Evolutionary conservation across 2,329 filamentous ascomycete species (phyloP).

Genomic region (Claviceps purpurea): DNA sequence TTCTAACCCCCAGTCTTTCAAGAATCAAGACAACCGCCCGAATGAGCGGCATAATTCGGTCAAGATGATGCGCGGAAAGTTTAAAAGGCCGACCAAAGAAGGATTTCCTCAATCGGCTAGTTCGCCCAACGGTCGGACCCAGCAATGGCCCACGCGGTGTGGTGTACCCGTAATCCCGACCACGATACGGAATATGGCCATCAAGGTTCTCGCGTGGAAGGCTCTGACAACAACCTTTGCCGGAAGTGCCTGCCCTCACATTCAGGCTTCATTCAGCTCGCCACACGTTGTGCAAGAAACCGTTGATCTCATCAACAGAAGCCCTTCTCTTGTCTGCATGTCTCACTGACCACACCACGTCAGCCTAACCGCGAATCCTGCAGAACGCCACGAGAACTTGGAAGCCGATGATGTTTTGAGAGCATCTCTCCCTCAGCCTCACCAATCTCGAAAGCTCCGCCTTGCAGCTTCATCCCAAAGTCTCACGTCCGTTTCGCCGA

Average conservation of each 20-base stretch:
- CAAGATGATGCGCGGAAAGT: not conserved
- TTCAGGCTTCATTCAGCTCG: too few relatives aligned
- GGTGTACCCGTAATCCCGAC: too few relatives aligned
- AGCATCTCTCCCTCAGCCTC: not conserved
- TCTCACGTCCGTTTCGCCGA: not conserved
- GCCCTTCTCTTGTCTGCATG: not conserved
- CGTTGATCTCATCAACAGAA: too few relatives aligned
- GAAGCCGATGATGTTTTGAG: not conserved
- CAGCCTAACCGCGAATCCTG: not conserved
- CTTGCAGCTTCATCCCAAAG: not conserved
- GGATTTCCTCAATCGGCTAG: not conserved
- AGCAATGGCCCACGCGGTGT: not conserved
- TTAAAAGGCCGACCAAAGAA: not conserved
- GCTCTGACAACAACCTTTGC: not conserved
- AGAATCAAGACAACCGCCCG: too few relatives aligned
- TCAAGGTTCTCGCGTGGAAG: constrained; percentile 6
- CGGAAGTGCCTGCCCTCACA: not conserved
- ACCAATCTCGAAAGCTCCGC: not conserved
- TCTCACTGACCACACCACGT: not conserved
- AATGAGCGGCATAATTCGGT: too few relatives aligned
- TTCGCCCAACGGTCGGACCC: not conserved
- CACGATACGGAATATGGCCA: not conserved
- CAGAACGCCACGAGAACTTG: not conserved
- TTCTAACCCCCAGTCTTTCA: too few relatives aligned
- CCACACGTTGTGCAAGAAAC: too few relatives aligned